Conservation (phyloP, 805 yeast genomes). For the Kazachstania kunashirensis region DNA sequence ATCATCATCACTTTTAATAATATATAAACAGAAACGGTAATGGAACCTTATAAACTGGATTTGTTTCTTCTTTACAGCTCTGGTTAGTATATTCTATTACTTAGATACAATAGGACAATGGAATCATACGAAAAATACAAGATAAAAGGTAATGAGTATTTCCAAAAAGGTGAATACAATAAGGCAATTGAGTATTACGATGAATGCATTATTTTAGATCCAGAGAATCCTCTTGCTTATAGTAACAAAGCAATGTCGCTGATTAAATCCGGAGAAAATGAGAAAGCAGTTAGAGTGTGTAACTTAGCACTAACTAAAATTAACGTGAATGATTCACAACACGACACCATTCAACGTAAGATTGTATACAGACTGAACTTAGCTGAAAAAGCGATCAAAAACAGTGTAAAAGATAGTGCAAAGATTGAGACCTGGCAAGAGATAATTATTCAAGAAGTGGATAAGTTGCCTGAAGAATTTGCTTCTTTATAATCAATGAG, state of each 20-base stretch:
- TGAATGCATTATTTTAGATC: slow-evolving; percentile 43
- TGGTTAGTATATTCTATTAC: too few relatives aligned
- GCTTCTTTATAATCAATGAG: slow-evolving; percentile 4
- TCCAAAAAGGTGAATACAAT: slow-evolving; percentile 34
- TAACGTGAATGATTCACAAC: slow-evolving; percentile 13
- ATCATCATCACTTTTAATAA: too few relatives aligned
- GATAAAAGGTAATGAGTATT: slow-evolving; percentile 44
- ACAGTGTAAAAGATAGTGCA: neutral
- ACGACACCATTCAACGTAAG: slow-evolving; percentile 34
- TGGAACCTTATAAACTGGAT: too few relatives aligned
- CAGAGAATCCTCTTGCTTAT: slow-evolving; percentile 44
- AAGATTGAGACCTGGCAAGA: neutral
- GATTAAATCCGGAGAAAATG: slow-evolving; percentile 41
- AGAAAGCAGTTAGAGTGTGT: slow-evolving; percentile 42
- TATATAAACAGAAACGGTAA: too few relatives aligned
- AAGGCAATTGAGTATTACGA: slow-evolving; percentile 47
- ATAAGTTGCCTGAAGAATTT: slow-evolving; percentile 35
- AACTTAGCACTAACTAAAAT: slow-evolving; percentile 35
- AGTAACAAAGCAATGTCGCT: slow-evolving; percentile 67
- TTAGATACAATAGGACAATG: too few relatives aligned
- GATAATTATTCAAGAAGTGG: slow-evolving; percentile 36
- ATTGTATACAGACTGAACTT: slow-evolving; percentile 43
- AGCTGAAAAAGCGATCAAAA: slow-evolving; percentile 24
- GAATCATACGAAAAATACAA: slow-evolving; percentile 20
- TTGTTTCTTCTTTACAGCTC: too few relatives aligned